Evolutionary conservation across 306 rosid genomes (phyloP).

Genomic region (Mimosa bimucronata): DNA sequence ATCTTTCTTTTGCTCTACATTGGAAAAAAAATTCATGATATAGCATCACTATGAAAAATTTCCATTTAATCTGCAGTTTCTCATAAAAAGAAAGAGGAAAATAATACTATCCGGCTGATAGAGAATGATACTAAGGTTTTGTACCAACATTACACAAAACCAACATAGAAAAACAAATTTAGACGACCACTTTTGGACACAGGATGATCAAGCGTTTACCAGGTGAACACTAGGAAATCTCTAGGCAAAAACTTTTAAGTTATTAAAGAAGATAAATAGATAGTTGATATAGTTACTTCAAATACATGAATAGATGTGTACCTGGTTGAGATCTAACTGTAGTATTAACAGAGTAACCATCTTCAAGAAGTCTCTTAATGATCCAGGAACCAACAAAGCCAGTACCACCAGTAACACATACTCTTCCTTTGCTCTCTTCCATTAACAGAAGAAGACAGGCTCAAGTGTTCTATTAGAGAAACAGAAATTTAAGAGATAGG

Average conservation of each 20-base stretch:
- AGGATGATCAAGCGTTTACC: background rate
- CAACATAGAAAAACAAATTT: background rate
- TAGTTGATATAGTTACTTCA: background rate
- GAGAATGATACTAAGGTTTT: background rate
- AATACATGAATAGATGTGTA: background rate
- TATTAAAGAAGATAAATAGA: background rate
- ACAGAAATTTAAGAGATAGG: background rate
- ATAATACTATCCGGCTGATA: background rate
- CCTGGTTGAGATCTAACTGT: slow-evolving; percentile 53
- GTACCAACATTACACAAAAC: background rate
- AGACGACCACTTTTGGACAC: background rate
- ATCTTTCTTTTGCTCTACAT: slow-evolving; percentile 45
- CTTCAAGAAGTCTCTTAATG: slow-evolving; percentile 52
- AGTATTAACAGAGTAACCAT: slow-evolving; percentile 55
- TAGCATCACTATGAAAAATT: background rate
- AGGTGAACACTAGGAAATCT: background rate
- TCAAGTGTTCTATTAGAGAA: background rate
- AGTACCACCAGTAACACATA: slow-evolving; percentile 62
- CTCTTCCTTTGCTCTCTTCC: slow-evolving; percentile 45
- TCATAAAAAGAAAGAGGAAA: background rate
- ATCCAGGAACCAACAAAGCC: slow-evolving; percentile 61
- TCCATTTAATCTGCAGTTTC: background rate
- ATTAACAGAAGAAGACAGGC: slow-evolving; percentile 1
- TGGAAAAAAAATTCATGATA: background rate
- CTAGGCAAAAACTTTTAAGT: background rate